Evolutionary conservation across 495 filamentous ascomycete species (phyloP).

Genomic region (Mycothermus thermophilus): DNA sequence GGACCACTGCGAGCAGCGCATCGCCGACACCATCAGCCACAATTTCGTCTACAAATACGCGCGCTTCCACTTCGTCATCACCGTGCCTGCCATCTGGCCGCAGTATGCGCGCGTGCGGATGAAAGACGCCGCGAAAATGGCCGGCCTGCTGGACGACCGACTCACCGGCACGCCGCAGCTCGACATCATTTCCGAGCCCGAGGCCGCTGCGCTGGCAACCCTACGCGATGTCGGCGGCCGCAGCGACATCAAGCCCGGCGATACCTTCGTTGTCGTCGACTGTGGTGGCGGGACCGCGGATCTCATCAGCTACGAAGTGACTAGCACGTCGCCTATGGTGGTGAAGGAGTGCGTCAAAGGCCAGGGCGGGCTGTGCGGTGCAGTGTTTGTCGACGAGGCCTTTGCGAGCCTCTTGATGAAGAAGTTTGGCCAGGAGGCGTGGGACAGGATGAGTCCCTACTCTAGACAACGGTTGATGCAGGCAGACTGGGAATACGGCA

Average conservation of each 20-base stretch:
- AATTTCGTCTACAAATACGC: conserved; percentile 1
- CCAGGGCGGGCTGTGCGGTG: conserved; percentile 10
- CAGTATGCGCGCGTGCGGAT: conserved; percentile 10
- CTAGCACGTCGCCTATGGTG: not conserved
- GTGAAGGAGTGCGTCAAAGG: conserved; percentile 12
- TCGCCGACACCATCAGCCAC: conserved; percentile 5
- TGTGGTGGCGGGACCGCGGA: conserved; percentile 16
- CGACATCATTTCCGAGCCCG: conserved; percentile 12
- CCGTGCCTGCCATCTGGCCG: conserved; percentile 19
- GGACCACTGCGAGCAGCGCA: conserved; percentile 5
- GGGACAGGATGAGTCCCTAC: not conserved
- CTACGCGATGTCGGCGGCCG: conserved; percentile 7
- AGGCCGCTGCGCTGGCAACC: conserved; percentile 13
- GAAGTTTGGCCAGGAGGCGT: not conserved
- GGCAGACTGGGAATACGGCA: conserved; percentile 9
- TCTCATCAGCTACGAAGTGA: conserved; percentile 11
- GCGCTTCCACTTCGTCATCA: conserved; percentile 16
- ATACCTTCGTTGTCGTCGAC: conserved; percentile 12
- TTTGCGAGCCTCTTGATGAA: conserved; percentile 6
- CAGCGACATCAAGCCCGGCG: conserved; percentile 8
- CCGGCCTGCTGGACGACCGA: conserved; percentile 11
- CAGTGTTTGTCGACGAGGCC: conserved; percentile 10
- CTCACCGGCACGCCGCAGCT: conserved; percentile 4
- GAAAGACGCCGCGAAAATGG: conserved; percentile 6
- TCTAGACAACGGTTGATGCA: conserved; percentile 1